Evolutionary conservation across 306 rosid genomes (phyloP).

Genomic region (Parietaria judaica): DNA sequence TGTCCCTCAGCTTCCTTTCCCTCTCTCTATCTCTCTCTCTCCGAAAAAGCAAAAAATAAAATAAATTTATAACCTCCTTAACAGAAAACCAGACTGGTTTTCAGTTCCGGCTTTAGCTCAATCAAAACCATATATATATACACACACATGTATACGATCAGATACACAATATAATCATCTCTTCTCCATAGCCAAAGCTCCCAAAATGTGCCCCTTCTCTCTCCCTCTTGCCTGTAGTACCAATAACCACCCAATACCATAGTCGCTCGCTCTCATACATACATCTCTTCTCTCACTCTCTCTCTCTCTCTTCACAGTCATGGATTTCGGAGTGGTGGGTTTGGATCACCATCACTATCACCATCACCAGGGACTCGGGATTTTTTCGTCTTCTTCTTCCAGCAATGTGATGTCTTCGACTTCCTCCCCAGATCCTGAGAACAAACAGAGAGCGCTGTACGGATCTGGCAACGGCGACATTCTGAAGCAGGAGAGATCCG

Average conservation of each 20-base stretch:
- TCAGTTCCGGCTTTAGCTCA: conserved; percentile 38
- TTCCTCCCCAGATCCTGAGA: conserved; percentile 59
- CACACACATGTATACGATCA: conserved; percentile 21
- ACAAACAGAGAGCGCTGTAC: conserved; percentile 46
- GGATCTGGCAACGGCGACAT: conserved; percentile 39
- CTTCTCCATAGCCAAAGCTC: conserved; percentile 1
- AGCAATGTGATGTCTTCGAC: conserved; percentile 7
- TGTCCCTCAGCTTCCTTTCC: conserved; percentile 29
- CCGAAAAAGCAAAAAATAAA: conserved; percentile 26
- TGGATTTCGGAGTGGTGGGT: conserved; percentile 82
- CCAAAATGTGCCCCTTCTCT: conserved; percentile 33
- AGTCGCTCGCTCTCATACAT: neutral
- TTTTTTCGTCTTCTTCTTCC: conserved; percentile 5
- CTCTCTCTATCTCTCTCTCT: conserved; percentile 31
- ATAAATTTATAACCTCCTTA: conserved; percentile 32
- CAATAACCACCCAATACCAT: neutral
- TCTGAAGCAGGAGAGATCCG: conserved; percentile 62
- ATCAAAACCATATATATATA: conserved; percentile 10
- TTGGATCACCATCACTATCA: conserved; percentile 24
- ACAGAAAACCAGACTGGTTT: conserved; percentile 49
- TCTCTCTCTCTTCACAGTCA: conserved; percentile 9
- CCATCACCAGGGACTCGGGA: neutral
- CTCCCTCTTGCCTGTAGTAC: conserved; percentile 9
- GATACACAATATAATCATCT: conserved; percentile 10
- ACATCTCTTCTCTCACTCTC: neutral